Evolutionary conservation across 2,329 filamentous ascomycete genomes (phyloP).

Genomic region (Beauveria sp.): DNA sequence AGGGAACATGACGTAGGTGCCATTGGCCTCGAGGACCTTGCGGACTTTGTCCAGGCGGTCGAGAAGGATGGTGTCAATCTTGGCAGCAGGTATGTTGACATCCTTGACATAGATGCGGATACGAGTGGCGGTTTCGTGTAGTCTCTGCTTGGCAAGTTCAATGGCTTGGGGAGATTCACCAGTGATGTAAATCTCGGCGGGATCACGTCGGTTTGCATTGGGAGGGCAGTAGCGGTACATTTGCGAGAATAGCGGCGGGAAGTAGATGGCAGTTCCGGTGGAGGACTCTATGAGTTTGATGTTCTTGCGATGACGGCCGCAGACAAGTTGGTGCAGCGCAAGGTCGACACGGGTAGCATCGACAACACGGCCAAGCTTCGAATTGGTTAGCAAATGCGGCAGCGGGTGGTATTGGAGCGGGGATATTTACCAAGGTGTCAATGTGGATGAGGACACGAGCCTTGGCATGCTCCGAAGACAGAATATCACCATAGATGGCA

Average conservation of each 20-base stretch:
- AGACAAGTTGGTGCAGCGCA: conserved; percentile 84
- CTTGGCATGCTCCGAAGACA: conserved; percentile 95
- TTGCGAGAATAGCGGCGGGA: conserved; percentile 86
- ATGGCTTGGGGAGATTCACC: conserved; percentile 82
- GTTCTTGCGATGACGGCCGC: conserved; percentile 89
- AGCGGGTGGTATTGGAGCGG: background rate
- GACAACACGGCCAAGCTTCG: conserved; percentile 62
- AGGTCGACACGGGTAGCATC: conserved; percentile 78
- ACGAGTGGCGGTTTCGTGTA: conserved; percentile 74
- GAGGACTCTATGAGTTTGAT: conserved; percentile 96
- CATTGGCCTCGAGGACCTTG: conserved; percentile 95
- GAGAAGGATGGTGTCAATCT: conserved; percentile 90
- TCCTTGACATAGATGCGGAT: conserved; percentile 88
- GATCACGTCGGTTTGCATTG: conserved; percentile 72
- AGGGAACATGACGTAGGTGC: conserved; percentile 89
- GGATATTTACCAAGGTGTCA: conserved; percentile 66
- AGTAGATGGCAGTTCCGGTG: conserved; percentile 96
- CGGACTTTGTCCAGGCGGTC: conserved; percentile 91
- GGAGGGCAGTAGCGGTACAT: conserved; percentile 85
- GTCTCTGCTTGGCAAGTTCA: conserved; percentile 78
- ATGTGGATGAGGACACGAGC: conserved; percentile 95
- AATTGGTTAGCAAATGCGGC: conserved; percentile 13
- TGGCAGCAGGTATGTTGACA: conserved; percentile 78
- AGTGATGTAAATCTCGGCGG: conserved; percentile 91
- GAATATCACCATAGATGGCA: conserved; percentile 89